Base-by-base conservation (phyloP, 768 basidiomycete genomes). In the Agrocybe praecox region DNA sequence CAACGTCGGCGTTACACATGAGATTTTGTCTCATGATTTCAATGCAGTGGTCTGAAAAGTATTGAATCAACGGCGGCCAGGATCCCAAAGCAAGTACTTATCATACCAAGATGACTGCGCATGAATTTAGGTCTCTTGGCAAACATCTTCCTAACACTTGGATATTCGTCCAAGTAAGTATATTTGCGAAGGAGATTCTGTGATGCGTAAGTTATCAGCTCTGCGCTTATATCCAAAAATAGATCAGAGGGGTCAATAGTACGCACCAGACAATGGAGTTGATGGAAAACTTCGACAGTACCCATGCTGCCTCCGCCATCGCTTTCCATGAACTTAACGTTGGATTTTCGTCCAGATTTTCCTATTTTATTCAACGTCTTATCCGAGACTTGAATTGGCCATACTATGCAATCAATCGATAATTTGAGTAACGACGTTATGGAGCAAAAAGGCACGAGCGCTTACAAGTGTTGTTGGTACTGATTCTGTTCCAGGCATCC, bases 11-110 rank as follows among this genome's bases (percentile, higher is more conserved):
- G 22, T 23, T 18, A 34, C 54, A 55, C 47, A 55, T 49, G 8
- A 55, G 34, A 22, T 49, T 55, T 18, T 55, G 54, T 12, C 54
- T 36, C 19, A 55, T 48, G 19, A 55, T 55, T 14, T 55, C 54
- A 4, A 55, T 44, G 19, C 54, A 55, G 23, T 55, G 54, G 36
- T 55, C 54, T 55, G n/a, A 19, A 34, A 8, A 18, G 15, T 8
- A 15, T 15, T 34, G 23, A 21, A 40, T 36, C n/a, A 4, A 26
- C n/a, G n/a, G n/a, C n/a, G n/a, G n/a, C n/a, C n/a, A n/a, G n/a
- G n/a, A n/a, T n/a, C n/a, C n/a, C n/a, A n/a, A n/a, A n/a, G n/a
- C n/a, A n/a, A n/a, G n/a, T n/a, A n/a, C 26, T 29, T 5, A 4
- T 29, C 33, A 33, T 32, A 55, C 54, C 54, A 9, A 55, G 26